Base-by-base conservation (phyloP, 2,329 filamentous ascomycete species). In the Aschersonia sp. region DNA sequence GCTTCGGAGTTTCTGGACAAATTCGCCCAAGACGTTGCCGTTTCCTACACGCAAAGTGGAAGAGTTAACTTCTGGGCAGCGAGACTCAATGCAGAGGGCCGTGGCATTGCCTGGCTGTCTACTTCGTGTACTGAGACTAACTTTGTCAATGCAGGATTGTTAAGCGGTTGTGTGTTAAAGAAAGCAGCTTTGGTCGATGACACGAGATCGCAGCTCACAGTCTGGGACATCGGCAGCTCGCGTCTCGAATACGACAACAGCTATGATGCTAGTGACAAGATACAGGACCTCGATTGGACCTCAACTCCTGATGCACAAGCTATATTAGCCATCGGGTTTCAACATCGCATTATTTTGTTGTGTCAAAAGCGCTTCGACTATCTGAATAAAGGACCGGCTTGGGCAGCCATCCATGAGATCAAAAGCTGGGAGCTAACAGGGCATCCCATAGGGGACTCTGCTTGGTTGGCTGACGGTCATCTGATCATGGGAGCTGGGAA, bases 291-390 rank as follows among this genome's bases (percentile, higher is more conserved):
- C 9, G 89, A 95, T 62, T 96, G 91, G 91, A 91, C 89, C 1
- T 91, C 86, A 3, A 95, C 89, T 0, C 88, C 88, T 0, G 87
- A 94, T 61, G 81, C 80, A 45, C 88, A 95, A 58, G 91, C 86
- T 1, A 89, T 96, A 48, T 71, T 96, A 28, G 87, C 89, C 1
- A 86, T 96, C n/a, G 89, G 89, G 0, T 95, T 95, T 58, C 82
- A 84, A n/a, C 85, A 89, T 53, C 80, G 84, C 49, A 83, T 96
- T 4, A 66, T 94, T 31, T 72, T 96, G 2, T 75, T 95, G 30
- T 83, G 85, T 5, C 89, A 96, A 59, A 81, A 94, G 67, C 84
- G 89, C 9, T 96, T 92, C 59, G 88, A 95, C 63, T 95, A 95
- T 60, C 72, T 95, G 20, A 88, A 89, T 57, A 83, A 86, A 51